These are phyloP conservation scores for Leucoagaricus sp. DNA, from an alignment of 1,284 basidiomycete species.

Conservation along the genomic window DNA sequence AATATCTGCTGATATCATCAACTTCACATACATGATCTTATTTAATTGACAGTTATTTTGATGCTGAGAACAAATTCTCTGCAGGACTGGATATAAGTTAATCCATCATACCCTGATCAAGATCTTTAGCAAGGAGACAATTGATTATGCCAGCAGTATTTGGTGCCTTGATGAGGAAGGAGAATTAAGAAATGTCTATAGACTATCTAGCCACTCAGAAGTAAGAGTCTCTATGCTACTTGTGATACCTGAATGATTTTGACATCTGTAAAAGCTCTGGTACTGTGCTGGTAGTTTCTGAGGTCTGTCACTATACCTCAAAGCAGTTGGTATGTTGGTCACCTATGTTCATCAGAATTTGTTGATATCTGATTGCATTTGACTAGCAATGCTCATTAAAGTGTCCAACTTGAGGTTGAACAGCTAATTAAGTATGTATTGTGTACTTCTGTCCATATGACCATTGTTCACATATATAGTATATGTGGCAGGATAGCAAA, in stretches of 20 bases:
- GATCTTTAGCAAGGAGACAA: constrained; percentile 7
- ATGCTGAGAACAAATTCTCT: neutral
- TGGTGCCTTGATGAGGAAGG: constrained; percentile 10
- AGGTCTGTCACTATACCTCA: neutral
- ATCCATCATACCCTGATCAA: neutral
- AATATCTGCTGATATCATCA: constrained; percentile 65
- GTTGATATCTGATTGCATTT: neutral
- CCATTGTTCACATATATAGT: no score
- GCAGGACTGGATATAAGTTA: constrained; percentile 6
- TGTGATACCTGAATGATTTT: neutral
- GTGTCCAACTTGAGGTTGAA: neutral
- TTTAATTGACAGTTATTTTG: no score
- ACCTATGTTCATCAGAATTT: neutral
- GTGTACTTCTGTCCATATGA: no score
- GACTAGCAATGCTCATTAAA: constrained; percentile 10
- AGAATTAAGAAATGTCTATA: neutral
- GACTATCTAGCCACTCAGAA: constrained; percentile 6
- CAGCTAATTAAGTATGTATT: constrained; percentile 1
- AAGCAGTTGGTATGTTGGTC: constrained; percentile 3
- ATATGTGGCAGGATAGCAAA: no score
- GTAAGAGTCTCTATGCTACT: neutral
- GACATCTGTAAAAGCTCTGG: neutral
- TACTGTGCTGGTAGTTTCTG: constrained; percentile 3
- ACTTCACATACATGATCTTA: constrained; percentile 39
- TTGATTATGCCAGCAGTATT: neutral